phyloP scores from a whole-genome alignment of 1,139 yeast species.

The Suhomyces yuchorum region DNA sequence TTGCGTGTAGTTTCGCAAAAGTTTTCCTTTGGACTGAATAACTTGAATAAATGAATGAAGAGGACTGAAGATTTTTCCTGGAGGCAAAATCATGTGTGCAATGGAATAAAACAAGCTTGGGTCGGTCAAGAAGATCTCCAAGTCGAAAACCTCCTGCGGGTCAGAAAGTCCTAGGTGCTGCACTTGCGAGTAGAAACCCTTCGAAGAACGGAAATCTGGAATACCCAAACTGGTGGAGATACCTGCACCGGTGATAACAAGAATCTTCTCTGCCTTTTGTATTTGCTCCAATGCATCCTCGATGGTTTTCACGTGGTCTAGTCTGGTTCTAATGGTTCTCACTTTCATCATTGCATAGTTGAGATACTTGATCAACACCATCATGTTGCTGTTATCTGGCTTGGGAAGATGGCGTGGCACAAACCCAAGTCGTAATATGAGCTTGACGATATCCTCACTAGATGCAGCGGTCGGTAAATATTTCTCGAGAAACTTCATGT shows the following conservation, averaged over 20 bases:
- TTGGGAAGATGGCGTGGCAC: constrained; percentile 42
- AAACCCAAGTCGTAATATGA: constrained; percentile 56
- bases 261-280: constrained; percentile 56
- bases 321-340: constrained; percentile 52
- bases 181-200: constrained; percentile 81
- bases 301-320: constrained; percentile 55
- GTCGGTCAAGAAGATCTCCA: constrained; percentile 70
- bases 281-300: constrained; percentile 63
- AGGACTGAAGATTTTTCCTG: constrained; percentile 73
- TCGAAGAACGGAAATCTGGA: constrained; percentile 90
- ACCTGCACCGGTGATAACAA: constrained; percentile 95
- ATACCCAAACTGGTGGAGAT: constrained; percentile 91
- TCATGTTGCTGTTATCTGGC: constrained; percentile 37
- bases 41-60: constrained; percentile 80
- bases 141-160: constrained; percentile 93
- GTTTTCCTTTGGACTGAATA: constrained; percentile 74
- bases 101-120: constrained; percentile 85
- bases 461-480: constrained; percentile 64
- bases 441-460: constrained; percentile 50
- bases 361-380: constrained; percentile 51
- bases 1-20: constrained; percentile 88
- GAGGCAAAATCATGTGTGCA: constrained; percentile 87
- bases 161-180: constrained; percentile 70
- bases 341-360: constrained; percentile 66
- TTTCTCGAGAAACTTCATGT: constrained; percentile 55